These are phyloP conservation scores for Aspergillus olivimuriae DNA, from an alignment of 495 filamentous ascomycete species.

Conservation along the genomic window DNA sequence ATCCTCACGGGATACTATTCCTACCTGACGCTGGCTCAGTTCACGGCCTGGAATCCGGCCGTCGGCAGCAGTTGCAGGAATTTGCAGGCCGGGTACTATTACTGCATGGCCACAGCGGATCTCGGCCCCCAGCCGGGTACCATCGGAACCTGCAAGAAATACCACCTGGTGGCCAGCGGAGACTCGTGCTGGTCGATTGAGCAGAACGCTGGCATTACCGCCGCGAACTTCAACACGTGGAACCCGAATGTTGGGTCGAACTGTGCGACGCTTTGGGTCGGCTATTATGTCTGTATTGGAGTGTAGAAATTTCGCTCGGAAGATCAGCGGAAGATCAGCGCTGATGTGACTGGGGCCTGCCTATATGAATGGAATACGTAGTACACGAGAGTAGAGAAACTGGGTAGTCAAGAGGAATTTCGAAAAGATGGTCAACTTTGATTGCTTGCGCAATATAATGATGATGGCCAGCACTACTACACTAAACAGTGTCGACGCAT, in stretches of 20 bases:
- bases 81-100: not conserved
- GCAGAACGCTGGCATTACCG: slow-evolving; percentile 3
- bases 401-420: no score
- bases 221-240: slow-evolving; percentile 8
- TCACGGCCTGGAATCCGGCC: not conserved
- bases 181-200: slow-evolving; percentile 4
- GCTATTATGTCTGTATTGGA: slow-evolving; percentile 9
- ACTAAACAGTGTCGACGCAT: no score
- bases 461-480: no score
- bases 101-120: not conserved
- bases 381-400: no score
- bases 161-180: slow-evolving; percentile 1
- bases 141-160: slow-evolving; percentile 3
- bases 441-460: no score
- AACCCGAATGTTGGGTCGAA: slow-evolving; percentile 5
- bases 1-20: not conserved
- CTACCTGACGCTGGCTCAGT: not conserved
- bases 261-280: slow-evolving; percentile 5
- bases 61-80: not conserved
- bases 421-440: no score
- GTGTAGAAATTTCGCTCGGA: no score
- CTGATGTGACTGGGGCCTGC: no score
- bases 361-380: no score
- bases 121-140: not conserved
- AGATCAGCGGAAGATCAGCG: no score